phyloP scores from a whole-genome alignment of 164 flowering plant genomes.

The Vitis vinifera region DNA sequence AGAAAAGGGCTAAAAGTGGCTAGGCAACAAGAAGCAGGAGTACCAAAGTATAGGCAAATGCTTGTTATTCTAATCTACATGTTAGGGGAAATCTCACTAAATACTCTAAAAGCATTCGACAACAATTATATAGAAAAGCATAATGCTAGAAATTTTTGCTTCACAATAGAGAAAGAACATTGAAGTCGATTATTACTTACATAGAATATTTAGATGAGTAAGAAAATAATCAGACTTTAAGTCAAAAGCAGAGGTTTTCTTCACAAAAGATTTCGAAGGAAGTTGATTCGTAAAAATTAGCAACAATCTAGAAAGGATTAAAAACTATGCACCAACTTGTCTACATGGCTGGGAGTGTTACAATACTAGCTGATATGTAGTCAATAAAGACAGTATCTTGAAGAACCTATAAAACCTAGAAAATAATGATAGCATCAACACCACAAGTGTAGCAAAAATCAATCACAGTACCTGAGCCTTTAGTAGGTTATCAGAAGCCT shows the following conservation, averaged over 20 bases:
- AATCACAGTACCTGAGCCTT: constrained; percentile 66
- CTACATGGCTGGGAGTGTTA: background rate
- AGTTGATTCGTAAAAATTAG: too few relatives aligned
- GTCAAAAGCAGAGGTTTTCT: too few relatives aligned
- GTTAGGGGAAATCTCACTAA: too few relatives aligned
- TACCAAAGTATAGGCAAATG: too few relatives aligned
- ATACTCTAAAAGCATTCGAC: too few relatives aligned
- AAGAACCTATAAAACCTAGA: background rate
- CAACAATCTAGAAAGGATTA: too few relatives aligned
- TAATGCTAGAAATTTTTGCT: background rate
- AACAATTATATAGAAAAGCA: background rate
- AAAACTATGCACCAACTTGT: background rate
- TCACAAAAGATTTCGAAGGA: too few relatives aligned
- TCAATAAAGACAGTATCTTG: background rate
- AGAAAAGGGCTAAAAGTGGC: too few relatives aligned
- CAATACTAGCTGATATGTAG: background rate
- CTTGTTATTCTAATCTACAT: too few relatives aligned
- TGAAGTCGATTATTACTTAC: background rate
- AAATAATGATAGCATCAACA: background rate
- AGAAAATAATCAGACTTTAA: too few relatives aligned
- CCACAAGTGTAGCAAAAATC: constrained; percentile 1
- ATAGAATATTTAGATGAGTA: background rate
- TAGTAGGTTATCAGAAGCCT: constrained; percentile 82
- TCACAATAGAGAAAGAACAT: background rate
- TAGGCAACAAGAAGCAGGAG: too few relatives aligned